Conservation (phyloP, 148 eudicot species). For the Vaccinium darrowii region DNA sequence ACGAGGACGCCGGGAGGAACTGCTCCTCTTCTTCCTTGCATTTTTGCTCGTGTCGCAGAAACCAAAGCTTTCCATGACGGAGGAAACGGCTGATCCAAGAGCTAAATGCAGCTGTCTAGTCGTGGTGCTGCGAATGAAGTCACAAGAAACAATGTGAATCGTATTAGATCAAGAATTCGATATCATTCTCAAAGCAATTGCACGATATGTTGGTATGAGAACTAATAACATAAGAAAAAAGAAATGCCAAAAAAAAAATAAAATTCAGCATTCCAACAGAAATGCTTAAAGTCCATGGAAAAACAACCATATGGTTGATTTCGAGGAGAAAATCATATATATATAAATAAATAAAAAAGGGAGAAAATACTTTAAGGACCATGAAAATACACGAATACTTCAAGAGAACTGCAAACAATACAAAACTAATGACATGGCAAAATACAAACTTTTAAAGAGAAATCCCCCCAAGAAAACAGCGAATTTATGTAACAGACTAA, state of each 20-base stretch:
- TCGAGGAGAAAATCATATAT: neutral
- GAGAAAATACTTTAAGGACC: neutral
- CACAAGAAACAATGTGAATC: neutral
- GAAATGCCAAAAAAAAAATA: neutral
- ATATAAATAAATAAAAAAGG: neutral
- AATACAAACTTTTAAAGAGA: neutral
- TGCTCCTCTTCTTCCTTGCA: conserved; percentile 41
- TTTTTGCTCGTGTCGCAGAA: conserved; percentile 10
- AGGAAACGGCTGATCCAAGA: neutral
- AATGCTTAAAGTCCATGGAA: neutral
- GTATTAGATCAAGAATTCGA: neutral
- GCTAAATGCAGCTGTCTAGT: neutral
- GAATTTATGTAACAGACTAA: neutral
- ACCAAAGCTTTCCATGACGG: conserved; percentile 20
- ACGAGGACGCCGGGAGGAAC: conserved; percentile 38
- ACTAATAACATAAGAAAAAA: neutral
- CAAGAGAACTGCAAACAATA: neutral
- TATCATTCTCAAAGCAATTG: neutral
- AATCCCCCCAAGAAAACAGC: neutral
- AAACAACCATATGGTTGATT: neutral
- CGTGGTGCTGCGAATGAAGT: neutral
- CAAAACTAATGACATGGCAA: neutral
- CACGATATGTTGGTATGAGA: neutral
- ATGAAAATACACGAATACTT: neutral
- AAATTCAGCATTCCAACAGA: neutral